Percentiles rank a stretch among this genome's conserved stretches.
These are phyloP conservation scores for Colletotrichum tamarilloi DNA, from an alignment of 2,329 filamentous ascomycete species.

Conservation along the genomic window DNA sequence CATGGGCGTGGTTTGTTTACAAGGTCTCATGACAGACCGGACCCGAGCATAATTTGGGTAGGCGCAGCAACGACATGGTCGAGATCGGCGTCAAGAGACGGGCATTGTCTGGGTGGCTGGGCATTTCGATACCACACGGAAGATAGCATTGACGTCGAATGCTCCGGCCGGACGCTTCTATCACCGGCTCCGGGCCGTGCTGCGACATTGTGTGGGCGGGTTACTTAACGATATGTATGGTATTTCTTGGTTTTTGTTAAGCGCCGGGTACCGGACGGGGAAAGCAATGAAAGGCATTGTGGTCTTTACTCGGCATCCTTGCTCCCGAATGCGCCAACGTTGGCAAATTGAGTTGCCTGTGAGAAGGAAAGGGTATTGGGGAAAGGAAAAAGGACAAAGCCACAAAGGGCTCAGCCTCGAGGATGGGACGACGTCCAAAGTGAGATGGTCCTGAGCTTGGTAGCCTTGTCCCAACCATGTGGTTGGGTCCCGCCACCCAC, in stretches of 20 bases:
- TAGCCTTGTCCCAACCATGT: neutral
- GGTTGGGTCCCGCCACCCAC: constrained; percentile 18
- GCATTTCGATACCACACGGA: constrained; percentile 37
- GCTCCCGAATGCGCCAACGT: neutral
- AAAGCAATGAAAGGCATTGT: constrained; percentile 30
- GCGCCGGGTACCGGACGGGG: constrained; percentile 7
- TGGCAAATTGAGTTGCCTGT: neutral
- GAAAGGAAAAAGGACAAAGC: too few relatives aligned
- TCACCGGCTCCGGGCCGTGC: constrained; percentile 28
- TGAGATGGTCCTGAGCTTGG: neutral
- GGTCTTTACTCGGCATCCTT: constrained; percentile 9
- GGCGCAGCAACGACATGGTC: constrained; percentile 63
- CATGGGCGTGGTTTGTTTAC: constrained; percentile 11
- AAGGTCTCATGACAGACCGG: constrained; percentile 29
- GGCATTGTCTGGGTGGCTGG: constrained; percentile 34
- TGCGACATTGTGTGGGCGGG: constrained; percentile 27
- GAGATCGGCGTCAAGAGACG: constrained; percentile 50
- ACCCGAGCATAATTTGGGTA: constrained; percentile 55
- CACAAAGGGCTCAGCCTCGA: constrained; percentile 2
- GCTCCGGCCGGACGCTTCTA: constrained; percentile 29
- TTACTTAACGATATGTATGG: constrained; percentile 34
- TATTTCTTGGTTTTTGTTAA: constrained; percentile 14
- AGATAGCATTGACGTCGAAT: constrained; percentile 33
- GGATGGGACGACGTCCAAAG: constrained; percentile 16
- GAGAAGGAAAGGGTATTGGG: neutral